phyloP scores from a whole-genome alignment of 257 asterid genomes.

The Scutellaria galericulata region DNA sequence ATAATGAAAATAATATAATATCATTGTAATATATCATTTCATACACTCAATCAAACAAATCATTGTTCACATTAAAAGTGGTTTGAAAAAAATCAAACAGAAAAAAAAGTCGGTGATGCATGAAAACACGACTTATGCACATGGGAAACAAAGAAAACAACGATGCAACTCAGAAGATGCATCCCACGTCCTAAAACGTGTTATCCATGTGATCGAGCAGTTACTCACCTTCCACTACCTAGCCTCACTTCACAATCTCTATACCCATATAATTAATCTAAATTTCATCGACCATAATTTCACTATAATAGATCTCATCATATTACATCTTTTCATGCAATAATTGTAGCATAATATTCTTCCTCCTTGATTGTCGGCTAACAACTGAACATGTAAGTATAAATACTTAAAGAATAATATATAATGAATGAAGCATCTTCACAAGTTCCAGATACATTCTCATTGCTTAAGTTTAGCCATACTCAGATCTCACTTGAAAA shows the following conservation, averaged over 20 bases:
- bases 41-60: too few species aligned
- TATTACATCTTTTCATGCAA: neutral
- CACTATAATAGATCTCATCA: too few species aligned
- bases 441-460: conserved; percentile 22
- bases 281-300: too few species aligned
- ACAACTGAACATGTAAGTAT: neutral
- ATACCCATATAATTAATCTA: too few species aligned
- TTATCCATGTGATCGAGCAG: neutral
- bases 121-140: conserved; percentile 33
- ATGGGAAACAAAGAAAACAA: conserved; percentile 38
- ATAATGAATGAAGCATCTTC: conserved; percentile 26
- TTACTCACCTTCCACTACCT: conserved; percentile 30
- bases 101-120: conserved; percentile 39
- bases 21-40: too few species aligned
- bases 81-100: too few species aligned
- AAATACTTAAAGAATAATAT: neutral
- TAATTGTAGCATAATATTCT: conserved; percentile 2
- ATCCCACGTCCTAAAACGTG: conserved; percentile 38
- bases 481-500: conserved; percentile 29
- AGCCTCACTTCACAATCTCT: conserved; percentile 32
- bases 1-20: too few species aligned
- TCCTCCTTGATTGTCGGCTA: neutral
- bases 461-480: conserved; percentile 1
- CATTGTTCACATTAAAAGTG: too few species aligned
- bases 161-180: conserved; percentile 32